Evolutionary conservation across 371 early-diverging fungal species (phyloP).

Genomic region (Haplosporangium sp.): DNA sequence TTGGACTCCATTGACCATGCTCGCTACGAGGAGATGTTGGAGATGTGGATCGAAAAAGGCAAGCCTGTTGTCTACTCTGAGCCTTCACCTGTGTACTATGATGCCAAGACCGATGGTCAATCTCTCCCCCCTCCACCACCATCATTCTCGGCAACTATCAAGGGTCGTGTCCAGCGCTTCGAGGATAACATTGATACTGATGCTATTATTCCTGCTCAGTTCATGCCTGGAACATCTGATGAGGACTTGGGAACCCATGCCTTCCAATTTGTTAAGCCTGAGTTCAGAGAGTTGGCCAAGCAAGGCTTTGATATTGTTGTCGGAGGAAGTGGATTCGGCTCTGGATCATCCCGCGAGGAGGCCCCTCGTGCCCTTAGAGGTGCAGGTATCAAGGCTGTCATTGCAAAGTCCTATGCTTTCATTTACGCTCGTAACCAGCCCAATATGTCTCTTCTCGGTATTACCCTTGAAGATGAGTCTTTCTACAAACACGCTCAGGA

Average conservation of each 20-base stretch:
- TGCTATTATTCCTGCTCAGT: constrained; percentile 84
- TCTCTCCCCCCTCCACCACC: constrained; percentile 51
- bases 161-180: constrained; percentile 77
- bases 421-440: constrained; percentile 75
- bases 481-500: constrained; percentile 80
- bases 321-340: constrained; percentile 77
- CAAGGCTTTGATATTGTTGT: constrained; percentile 75
- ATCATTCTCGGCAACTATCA: constrained; percentile 59
- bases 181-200: constrained; percentile 84
- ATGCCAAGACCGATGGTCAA: constrained; percentile 47
- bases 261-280: constrained; percentile 80
- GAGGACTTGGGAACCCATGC: constrained; percentile 78
- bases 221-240: constrained; percentile 80
- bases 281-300: constrained; percentile 71
- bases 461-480: constrained; percentile 71
- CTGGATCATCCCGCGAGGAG: constrained; percentile 82
- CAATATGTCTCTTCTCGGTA: constrained; percentile 83
- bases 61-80: constrained; percentile 69
- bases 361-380: constrained; percentile 82
- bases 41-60: constrained; percentile 72
- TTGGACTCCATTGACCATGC: constrained; percentile 70
- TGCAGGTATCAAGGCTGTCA: constrained; percentile 77
- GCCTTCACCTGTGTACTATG: constrained; percentile 68
- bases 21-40: constrained; percentile 69
- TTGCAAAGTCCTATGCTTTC: constrained; percentile 78